Evolutionary conservation across 2,329 filamentous ascomycete genomes (phyloP).

Genomic region (Alternaria solani): DNA sequence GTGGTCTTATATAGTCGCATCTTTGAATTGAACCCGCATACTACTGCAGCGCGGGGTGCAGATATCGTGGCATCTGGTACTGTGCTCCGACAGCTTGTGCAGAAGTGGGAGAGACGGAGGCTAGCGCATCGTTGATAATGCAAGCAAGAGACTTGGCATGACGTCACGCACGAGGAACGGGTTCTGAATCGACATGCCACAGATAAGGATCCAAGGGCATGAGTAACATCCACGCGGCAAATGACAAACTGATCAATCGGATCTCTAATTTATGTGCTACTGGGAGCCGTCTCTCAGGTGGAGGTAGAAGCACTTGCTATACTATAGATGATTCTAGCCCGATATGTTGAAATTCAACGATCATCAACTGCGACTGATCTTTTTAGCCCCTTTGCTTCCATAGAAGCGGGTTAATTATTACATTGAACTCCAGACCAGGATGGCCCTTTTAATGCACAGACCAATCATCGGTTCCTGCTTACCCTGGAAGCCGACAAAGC

Average conservation of each 20-base stretch:
- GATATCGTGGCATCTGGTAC: background rate
- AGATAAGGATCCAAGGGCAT: slow-evolving; percentile 8
- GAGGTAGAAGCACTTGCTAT: slow-evolving; percentile 12
- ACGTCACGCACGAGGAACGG: slow-evolving; percentile 10
- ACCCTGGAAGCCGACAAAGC: background rate
- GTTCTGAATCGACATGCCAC: background rate
- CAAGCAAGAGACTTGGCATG: slow-evolving; percentile 16
- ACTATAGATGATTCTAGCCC: background rate
- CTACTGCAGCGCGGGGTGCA: background rate
- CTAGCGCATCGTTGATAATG: slow-evolving; percentile 7
- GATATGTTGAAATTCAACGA: background rate
- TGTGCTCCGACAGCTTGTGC: background rate
- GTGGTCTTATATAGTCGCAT: background rate
- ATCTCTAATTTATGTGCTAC: background rate
- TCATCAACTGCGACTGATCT: background rate
- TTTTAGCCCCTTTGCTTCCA: background rate
- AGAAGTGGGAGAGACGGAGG: slow-evolving; percentile 11
- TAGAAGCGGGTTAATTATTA: background rate
- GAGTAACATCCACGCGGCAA: background rate
- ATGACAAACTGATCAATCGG: background rate
- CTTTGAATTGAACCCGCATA: background rate
- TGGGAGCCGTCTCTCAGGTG: background rate
- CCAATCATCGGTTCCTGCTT: background rate
- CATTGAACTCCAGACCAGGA: background rate
- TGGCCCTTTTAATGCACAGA: background rate